A percentile compares a stretch with the other conserved stretches of the same genome.
Evolutionary conservation across 495 filamentous ascomycete genomes (phyloP).

Genomic region (Hyaloscypha finlandica): DNA sequence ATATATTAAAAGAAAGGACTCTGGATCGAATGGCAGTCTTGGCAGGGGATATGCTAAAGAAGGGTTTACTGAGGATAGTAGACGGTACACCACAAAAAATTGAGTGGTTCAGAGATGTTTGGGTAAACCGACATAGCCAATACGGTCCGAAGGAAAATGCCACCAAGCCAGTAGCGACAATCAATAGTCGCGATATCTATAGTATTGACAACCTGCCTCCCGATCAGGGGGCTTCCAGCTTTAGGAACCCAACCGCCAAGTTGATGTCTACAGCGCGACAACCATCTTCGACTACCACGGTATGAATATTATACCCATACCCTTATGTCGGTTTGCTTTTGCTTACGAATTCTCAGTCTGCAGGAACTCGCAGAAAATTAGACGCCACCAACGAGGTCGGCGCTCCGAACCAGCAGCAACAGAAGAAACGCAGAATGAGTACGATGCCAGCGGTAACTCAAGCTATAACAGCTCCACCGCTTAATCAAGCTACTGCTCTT

Average conservation of each 20-base stretch:
- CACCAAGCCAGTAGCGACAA: background rate
- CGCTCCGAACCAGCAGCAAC: background rate
- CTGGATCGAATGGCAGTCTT: background rate
- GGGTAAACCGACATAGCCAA: background rate
- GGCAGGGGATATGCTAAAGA: background rate
- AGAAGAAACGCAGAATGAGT: background rate
- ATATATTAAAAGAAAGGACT: background rate
- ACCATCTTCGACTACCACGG: background rate
- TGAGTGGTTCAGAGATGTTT: background rate
- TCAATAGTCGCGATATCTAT: background rate
- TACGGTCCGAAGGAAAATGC: background rate
- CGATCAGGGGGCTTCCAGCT: background rate
- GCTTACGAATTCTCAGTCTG: background rate
- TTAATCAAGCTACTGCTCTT: background rate
- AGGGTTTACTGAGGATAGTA: background rate
- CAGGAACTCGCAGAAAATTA: background rate
- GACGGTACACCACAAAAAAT: background rate
- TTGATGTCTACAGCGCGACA: background rate
- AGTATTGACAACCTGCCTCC: background rate
- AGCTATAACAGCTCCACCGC: background rate
- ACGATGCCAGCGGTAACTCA: background rate
- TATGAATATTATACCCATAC: background rate
- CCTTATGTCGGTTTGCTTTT: too few species aligned
- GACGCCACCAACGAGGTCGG: background rate
- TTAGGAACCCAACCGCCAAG: background rate